A percentile compares a stretch with the other conserved stretches of the same genome.
These are phyloP conservation scores for Mentha longifolia DNA, from an alignment of 257 asterid genomes.

Conservation along the genomic window DNA sequence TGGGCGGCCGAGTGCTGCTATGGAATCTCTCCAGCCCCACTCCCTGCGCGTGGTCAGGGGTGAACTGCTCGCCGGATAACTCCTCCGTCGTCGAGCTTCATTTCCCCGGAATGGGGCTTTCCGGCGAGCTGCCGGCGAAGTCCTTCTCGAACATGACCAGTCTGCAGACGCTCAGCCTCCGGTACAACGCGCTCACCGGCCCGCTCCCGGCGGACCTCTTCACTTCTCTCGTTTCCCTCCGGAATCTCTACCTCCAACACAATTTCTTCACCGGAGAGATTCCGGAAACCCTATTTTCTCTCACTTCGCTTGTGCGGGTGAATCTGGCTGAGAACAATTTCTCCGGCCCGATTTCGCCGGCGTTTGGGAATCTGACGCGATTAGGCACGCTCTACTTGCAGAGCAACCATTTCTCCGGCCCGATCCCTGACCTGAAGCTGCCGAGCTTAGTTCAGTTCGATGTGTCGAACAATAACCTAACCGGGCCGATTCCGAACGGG, in stretches of 20 bases:
- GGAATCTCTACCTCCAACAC: conserved; percentile 69
- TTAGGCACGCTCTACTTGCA: conserved; percentile 83
- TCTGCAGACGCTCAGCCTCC: conserved; percentile 77
- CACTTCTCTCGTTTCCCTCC: conserved; percentile 53
- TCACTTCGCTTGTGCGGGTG: conserved; percentile 61
- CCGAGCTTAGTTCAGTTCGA: conserved; percentile 65
- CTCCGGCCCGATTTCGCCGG: conserved; percentile 64
- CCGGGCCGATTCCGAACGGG: conserved; percentile 67
- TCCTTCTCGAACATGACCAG: conserved; percentile 63
- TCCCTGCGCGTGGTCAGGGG: conserved; percentile 81
- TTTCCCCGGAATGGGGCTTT: conserved; percentile 85
- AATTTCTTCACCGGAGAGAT: conserved; percentile 65
- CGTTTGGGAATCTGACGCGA: conserved; percentile 65
- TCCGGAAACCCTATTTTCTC: conserved; percentile 60
- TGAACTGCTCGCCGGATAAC: conserved; percentile 58
- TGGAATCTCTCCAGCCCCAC: conserved; percentile 74
- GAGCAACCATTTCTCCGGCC: conserved; percentile 65
- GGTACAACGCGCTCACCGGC: conserved; percentile 77
- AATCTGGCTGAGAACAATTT: conserved; percentile 74
- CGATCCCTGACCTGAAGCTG: conserved; percentile 61
- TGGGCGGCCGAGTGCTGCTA: conserved; percentile 75
- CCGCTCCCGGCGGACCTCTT: conserved; percentile 66
- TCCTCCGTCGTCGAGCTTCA: conserved; percentile 69
- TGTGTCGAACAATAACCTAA: conserved; percentile 63
- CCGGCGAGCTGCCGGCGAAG: conserved; percentile 66